A percentile compares a stretch with the other conserved stretches of the same genome.
Evolutionary conservation across 345 rosid species (phyloP).

Genomic region (Raphanus raphanistrum): DNA sequence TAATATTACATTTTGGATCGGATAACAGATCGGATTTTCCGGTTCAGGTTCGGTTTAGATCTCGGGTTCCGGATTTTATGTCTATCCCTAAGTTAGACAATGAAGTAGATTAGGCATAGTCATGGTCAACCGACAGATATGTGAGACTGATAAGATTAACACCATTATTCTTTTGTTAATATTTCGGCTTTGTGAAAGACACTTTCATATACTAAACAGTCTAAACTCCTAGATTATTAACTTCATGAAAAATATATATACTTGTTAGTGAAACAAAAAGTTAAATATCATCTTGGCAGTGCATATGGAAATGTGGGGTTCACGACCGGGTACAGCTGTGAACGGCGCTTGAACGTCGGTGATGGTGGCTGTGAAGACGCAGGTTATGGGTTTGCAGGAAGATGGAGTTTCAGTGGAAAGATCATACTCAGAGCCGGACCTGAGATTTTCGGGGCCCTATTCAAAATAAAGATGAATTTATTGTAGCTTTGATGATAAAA

Average conservation of each 20-base stretch:
- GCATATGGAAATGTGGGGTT: conserved; percentile 76
- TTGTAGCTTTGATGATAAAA: no score
- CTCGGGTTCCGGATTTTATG: no score
- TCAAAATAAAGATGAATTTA: no score
- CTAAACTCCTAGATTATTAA: not conserved
- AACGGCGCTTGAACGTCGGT: conserved; percentile 31
- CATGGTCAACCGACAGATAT: not conserved
- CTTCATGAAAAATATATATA: not conserved
- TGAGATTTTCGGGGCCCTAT: no score
- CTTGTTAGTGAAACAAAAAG: not conserved
- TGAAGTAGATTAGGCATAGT: not conserved
- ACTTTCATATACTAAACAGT: not conserved
- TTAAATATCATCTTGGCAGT: conserved; percentile 24
- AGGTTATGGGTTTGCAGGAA: conserved; percentile 53
- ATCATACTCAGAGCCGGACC: not conserved
- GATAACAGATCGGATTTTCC: no score
- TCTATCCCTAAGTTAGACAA: no score
- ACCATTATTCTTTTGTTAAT: not conserved
- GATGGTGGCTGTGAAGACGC: conserved; percentile 41
- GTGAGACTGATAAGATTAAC: not conserved
- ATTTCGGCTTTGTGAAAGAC: not conserved
- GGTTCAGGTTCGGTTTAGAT: no score
- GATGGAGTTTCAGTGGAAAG: conserved; percentile 57
- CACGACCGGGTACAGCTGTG: conserved; percentile 63
- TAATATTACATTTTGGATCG: no score